These are phyloP conservation scores for Magnusiomyces suaveolens DNA, from an alignment of 1,139 yeast genomes.

Conservation along the genomic window DNA sequence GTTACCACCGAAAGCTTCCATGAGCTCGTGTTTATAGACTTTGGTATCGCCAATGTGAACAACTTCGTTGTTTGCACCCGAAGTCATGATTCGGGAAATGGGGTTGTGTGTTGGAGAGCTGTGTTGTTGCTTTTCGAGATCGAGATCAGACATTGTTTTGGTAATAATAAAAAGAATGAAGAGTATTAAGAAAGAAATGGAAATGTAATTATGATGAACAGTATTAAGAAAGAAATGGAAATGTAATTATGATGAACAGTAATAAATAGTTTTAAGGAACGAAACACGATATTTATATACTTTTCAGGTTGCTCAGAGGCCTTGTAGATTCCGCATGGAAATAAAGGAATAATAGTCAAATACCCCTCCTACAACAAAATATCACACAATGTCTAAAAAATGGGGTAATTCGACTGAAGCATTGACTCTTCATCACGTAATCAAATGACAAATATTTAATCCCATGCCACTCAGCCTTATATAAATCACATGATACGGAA, in stretches of 20 bases:
- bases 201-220: not conserved
- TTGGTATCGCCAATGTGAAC: conserved; percentile 60
- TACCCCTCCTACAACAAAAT: no score
- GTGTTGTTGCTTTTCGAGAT: not conserved
- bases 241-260: not conserved
- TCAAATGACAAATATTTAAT: no score
- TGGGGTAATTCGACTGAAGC: no score
- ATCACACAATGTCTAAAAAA: no score
- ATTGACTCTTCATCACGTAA: no score
- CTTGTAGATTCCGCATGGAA: no score
- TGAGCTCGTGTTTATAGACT: conserved; percentile 49
- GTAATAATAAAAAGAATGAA: not conserved
- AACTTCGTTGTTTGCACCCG: conserved; percentile 38
- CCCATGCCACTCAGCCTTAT: no score
- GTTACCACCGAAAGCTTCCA: conserved; percentile 60
- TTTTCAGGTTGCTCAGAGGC: no score
- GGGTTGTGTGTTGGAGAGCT: not conserved
- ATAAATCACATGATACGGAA: not conserved
- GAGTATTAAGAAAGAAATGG: not conserved
- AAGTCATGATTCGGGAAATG: conserved; percentile 12
- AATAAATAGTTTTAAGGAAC: no score
- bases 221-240: not conserved
- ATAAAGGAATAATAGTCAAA: no score
- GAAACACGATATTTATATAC: no score
- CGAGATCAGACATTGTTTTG: not conserved